Percentiles rank a stretch among this genome's conserved stretches.
Conservation (phyloP, 176 grass and related monocot species). For the Carex myosuroides region DNA sequence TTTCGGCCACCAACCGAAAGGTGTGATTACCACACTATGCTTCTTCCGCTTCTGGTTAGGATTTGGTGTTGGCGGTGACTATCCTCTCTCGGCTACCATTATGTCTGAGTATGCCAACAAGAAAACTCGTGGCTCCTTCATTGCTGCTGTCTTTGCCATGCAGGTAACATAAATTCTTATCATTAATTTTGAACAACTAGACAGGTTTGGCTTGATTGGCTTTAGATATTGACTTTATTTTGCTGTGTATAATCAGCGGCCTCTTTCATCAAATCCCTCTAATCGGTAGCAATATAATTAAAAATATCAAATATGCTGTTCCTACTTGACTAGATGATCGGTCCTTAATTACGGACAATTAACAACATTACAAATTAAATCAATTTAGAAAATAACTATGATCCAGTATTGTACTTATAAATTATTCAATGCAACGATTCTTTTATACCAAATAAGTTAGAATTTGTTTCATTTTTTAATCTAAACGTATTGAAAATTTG, state of each 20-base stretch:
- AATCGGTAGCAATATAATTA: neutral
- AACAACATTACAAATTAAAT: neutral
- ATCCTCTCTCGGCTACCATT: slow-evolving; percentile 57
- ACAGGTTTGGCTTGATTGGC: neutral
- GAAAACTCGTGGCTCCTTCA: slow-evolving; percentile 66
- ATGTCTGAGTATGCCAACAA: slow-evolving; percentile 85
- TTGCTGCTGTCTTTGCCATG: slow-evolving; percentile 73
- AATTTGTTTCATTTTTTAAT: neutral
- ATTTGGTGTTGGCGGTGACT: slow-evolving; percentile 73
- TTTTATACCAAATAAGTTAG: neutral
- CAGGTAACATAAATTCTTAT: neutral
- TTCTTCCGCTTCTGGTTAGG: slow-evolving; percentile 92
- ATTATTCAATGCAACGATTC: neutral
- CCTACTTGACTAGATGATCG: neutral
- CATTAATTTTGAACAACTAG: neutral
- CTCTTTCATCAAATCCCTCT: no score
- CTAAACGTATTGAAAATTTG: neutral
- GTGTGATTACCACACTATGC: slow-evolving; percentile 40
- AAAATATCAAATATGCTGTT: neutral
- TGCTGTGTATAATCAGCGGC: no score
- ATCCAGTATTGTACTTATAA: neutral
- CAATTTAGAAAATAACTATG: neutral
- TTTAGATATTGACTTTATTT: neutral
- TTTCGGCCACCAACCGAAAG: slow-evolving; percentile 31
- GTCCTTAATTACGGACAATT: neutral